Evolutionary conservation across 2,329 filamentous ascomycete species (phyloP).

Genomic region (Gaeumannomyces tritici): DNA sequence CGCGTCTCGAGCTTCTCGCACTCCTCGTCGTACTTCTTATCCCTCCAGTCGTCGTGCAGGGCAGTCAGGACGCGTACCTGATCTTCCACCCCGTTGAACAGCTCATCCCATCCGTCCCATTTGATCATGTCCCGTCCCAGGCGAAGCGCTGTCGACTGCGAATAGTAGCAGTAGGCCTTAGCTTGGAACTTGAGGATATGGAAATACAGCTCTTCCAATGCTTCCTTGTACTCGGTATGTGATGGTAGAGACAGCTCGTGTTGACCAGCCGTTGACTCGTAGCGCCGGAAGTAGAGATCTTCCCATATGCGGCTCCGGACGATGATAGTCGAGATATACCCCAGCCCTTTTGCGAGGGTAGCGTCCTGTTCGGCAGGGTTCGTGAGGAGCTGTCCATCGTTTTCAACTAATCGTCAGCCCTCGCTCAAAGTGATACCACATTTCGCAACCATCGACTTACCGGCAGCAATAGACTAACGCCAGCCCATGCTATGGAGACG

Average conservation of each 20-base stretch:
- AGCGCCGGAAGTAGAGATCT: slow-evolving; percentile 6
- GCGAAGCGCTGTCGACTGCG: background rate
- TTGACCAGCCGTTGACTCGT: background rate
- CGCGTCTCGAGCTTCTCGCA: background rate
- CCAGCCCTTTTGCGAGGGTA: slow-evolving; percentile 5
- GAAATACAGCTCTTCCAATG: background rate
- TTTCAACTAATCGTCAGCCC: background rate
- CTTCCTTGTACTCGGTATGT: background rate
- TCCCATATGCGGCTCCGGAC: slow-evolving; percentile 9
- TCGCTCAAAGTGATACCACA: background rate
- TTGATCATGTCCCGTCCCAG: background rate
- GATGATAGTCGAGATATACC: slow-evolving; percentile 7
- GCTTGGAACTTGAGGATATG: background rate
- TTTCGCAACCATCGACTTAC: background rate
- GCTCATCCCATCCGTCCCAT: background rate
- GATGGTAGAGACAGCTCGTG: background rate
- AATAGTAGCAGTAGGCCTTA: background rate
- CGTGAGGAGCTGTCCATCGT: slow-evolving; percentile 5
- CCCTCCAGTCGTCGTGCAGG: background rate
- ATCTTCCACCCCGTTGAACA: background rate
- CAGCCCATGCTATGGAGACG: slow-evolving; percentile 10
- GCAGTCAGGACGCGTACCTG: background rate
- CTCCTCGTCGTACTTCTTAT: background rate
- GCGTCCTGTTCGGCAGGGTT: slow-evolving; percentile 11
- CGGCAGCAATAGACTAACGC: slow-evolving; percentile 7